These are phyloP conservation scores for Hibiscus mutabilis DNA, from an alignment of 345 rosid species.

Conservation along the genomic window DNA sequence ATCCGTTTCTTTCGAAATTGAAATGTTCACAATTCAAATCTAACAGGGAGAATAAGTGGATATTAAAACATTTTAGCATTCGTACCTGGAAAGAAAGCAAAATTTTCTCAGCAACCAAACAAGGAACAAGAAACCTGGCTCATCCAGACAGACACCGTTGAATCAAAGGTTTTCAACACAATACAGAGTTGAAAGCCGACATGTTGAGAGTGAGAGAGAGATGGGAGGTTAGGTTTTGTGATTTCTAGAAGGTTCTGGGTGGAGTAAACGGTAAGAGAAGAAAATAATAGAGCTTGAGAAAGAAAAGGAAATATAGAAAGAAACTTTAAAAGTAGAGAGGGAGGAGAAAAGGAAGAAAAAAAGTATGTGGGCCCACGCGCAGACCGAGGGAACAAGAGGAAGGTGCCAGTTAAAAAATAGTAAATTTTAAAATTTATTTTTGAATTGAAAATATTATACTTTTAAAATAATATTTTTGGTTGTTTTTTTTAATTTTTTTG, in stretches of 20 bases:
- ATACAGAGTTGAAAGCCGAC: not conserved
- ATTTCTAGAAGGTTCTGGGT: slow-evolving; percentile 78
- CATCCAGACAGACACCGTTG: not conserved
- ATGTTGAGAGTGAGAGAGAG: not conserved
- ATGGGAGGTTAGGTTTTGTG: slow-evolving; percentile 16
- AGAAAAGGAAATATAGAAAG: slow-evolving; percentile 7
- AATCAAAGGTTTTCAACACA: not conserved
- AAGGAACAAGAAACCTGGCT: not conserved
- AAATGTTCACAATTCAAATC: not conserved
- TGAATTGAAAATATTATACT: no score
- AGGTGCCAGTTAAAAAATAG: no score
- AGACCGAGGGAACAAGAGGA: slow-evolving; percentile 26
- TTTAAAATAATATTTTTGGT: no score
- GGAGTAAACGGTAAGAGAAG: slow-evolving; percentile 39
- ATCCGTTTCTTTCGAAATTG: not conserved
- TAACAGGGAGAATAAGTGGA: not conserved
- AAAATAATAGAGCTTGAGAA: slow-evolving; percentile 32
- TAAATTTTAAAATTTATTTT: no score
- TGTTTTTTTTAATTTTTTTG: no score
- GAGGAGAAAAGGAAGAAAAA: slow-evolving; percentile 14
- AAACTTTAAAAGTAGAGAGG: slow-evolving; percentile 2
- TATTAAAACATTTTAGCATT: not conserved
- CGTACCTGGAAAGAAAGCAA: not conserved
- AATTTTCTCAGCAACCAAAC: slow-evolving; percentile 20
- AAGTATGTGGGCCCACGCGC: slow-evolving; percentile 17